A percentile compares a stretch with the other conserved stretches of the same genome.
phyloP scores from a whole-genome alignment of 2,329 filamentous ascomycete species.

The Drechslerella stenobrocha region DNA sequence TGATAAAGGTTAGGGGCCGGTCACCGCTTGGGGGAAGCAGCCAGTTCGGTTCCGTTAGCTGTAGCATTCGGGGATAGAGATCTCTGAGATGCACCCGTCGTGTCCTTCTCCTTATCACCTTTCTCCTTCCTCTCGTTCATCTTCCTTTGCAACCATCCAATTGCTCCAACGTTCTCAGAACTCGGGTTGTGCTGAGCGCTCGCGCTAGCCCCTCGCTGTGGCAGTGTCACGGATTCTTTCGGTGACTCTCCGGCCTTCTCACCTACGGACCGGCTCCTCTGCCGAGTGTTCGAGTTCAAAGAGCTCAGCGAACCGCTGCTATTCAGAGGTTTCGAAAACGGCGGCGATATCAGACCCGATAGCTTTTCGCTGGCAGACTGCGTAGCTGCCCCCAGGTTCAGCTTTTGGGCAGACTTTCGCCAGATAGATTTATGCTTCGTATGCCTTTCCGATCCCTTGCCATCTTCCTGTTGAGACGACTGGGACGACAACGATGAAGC shows the following conservation, averaged over 20 bases:
- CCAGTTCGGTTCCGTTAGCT: conserved; percentile 13
- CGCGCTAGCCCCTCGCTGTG: conserved; percentile 39
- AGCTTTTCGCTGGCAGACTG: conserved; percentile 23
- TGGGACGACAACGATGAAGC: conserved; percentile 34
- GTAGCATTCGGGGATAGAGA: conserved; percentile 14
- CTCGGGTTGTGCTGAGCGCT: conserved; percentile 28
- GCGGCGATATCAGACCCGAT: conserved; percentile 32
- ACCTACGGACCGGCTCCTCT: conserved; percentile 34
- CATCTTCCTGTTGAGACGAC: conserved; percentile 33
- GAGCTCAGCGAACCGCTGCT: conserved; percentile 23
- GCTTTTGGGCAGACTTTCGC: conserved; percentile 43
- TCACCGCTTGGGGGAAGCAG: conserved; percentile 32
- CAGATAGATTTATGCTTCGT: conserved; percentile 40
- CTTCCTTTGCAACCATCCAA: conserved; percentile 69
- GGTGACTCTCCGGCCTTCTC: conserved; percentile 33
- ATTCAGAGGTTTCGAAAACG: conserved; percentile 23
- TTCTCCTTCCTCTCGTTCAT: conserved; percentile 60
- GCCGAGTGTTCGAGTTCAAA: conserved; percentile 24
- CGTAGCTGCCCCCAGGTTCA: conserved; percentile 23
- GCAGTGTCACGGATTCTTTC: conserved; percentile 30
- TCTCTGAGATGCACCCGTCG: conserved; percentile 2
- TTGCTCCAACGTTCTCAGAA: conserved; percentile 57
- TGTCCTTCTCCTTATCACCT: conserved; percentile 26
- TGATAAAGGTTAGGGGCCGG: background rate
- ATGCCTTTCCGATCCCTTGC: conserved; percentile 24